A percentile compares a stretch with the other conserved stretches of the same genome.
phyloP scores from a whole-genome alignment of 495 filamentous ascomycete genomes.

The Penicillium pancosmium region DNA sequence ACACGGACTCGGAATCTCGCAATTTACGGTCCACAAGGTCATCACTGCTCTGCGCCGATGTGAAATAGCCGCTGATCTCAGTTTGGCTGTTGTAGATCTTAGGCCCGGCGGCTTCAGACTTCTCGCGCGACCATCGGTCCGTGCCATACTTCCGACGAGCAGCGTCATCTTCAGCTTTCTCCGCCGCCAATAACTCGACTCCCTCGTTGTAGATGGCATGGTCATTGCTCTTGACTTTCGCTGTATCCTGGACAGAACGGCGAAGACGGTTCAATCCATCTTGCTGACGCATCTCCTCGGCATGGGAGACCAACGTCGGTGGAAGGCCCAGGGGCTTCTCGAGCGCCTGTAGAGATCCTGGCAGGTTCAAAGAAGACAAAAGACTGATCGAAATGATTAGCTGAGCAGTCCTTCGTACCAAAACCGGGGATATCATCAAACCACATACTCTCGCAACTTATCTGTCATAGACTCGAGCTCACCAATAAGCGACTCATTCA shows the following conservation, averaged over 20 bases:
- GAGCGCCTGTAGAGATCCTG: slow-evolving; percentile 89
- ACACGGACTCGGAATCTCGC: slow-evolving; percentile 68
- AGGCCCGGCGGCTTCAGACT: slow-evolving; percentile 67
- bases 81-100: slow-evolving; percentile 74
- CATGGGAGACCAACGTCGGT: slow-evolving; percentile 79
- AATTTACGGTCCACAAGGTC: slow-evolving; percentile 78
- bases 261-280: slow-evolving; percentile 77
- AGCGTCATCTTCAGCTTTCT: slow-evolving; percentile 79
- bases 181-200: slow-evolving; percentile 70
- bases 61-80: slow-evolving; percentile 88
- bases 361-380: slow-evolving; percentile 81
- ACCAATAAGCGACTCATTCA: slow-evolving; percentile 82
- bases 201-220: slow-evolving; percentile 78
- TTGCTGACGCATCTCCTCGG: slow-evolving; percentile 93
- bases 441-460: slow-evolving; percentile 69
- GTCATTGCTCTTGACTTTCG: slow-evolving; percentile 80
- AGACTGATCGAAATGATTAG: slow-evolving; percentile 45
- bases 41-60: slow-evolving; percentile 81
- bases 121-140: slow-evolving; percentile 75
- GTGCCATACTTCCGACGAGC: slow-evolving; percentile 83
- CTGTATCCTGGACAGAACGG: slow-evolving; percentile 79
- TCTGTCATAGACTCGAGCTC: slow-evolving; percentile 83
- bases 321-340: slow-evolving; percentile 96
- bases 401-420: neutral
- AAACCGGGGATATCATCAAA: neutral